phyloP scores from a whole-genome alignment of 2,329 filamentous ascomycete species.

The Coniochaeta hoffmannii region DNA sequence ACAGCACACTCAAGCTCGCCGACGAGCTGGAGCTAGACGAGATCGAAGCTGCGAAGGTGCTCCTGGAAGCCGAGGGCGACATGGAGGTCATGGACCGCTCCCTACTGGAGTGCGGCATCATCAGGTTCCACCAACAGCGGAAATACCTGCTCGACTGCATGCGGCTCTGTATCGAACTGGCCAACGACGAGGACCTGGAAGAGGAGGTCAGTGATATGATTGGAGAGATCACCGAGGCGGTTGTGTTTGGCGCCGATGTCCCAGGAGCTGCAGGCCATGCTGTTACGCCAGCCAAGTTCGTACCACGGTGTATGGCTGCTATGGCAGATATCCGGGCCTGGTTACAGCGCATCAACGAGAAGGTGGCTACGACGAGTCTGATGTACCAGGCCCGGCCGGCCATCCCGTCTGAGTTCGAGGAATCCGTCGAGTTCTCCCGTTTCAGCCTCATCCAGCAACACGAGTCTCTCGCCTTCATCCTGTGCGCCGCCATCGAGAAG shows the following conservation, averaged over 20 bases:
- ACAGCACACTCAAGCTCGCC: slow-evolving; percentile 71
- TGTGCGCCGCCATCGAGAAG: slow-evolving; percentile 71
- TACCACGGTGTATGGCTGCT: slow-evolving; percentile 65
- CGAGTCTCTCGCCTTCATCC: slow-evolving; percentile 75
- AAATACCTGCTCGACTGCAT: slow-evolving; percentile 78
- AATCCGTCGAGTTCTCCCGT: slow-evolving; percentile 74
- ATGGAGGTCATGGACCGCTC: slow-evolving; percentile 62
- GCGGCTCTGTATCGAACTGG: slow-evolving; percentile 67
- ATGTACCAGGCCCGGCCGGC: slow-evolving; percentile 56
- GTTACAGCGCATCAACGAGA: slow-evolving; percentile 69
- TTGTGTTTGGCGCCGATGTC: slow-evolving; percentile 41
- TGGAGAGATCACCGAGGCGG: slow-evolving; percentile 35
- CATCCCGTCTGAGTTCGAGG: slow-evolving; percentile 54
- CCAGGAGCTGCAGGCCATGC: slow-evolving; percentile 38
- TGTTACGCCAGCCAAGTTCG: slow-evolving; percentile 49
- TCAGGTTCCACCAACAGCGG: slow-evolving; percentile 81
- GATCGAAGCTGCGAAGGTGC: slow-evolving; percentile 68
- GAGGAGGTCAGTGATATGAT: slow-evolving; percentile 45
- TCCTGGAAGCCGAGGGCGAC: slow-evolving; percentile 67
- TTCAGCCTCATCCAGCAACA: slow-evolving; percentile 81
- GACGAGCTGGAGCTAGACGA: slow-evolving; percentile 91
- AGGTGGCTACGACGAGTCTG: slow-evolving; percentile 65
- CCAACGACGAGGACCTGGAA: slow-evolving; percentile 49
- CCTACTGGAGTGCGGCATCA: slow-evolving; percentile 69
- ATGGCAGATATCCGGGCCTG: slow-evolving; percentile 73